Conservation (phyloP, 306 rosid genomes). For the Lathyrus sativus region DNA sequence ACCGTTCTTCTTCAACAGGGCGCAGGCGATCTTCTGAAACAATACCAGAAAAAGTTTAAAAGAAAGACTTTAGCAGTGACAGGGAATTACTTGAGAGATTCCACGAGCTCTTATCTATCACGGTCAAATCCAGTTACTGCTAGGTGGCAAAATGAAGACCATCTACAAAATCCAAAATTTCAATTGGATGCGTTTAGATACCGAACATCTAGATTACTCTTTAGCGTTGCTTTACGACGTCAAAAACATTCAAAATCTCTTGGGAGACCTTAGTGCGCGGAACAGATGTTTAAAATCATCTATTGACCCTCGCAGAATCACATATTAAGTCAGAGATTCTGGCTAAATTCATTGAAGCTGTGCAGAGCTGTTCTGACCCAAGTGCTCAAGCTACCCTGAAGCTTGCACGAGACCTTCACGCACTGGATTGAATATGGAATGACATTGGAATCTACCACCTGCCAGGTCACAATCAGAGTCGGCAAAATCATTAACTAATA, state of each 20-base stretch:
- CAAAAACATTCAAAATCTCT: conserved; percentile 84
- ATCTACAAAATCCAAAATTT: conserved; percentile 85
- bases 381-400: conserved; percentile 82
- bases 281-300: conserved; percentile 97
- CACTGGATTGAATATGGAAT: conserved; percentile 91
- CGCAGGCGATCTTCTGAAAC: conserved; percentile 84
- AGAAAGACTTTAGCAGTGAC: conserved; percentile 88
- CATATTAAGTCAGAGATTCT: conserved; percentile 91
- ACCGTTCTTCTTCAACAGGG: conserved; percentile 99
- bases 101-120: conserved; percentile 87
- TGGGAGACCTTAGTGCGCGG: conserved; percentile 92
- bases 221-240: conserved; percentile 80
- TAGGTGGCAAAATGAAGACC: conserved; percentile 90
- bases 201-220: conserved; percentile 93
- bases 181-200: conserved; percentile 96
- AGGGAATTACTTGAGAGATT: conserved; percentile 88
- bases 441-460: conserved; percentile 98
- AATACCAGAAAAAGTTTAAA: conserved; percentile 77
- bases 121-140: conserved; percentile 95
- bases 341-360: conserved; percentile 84
- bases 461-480: too few relatives aligned
- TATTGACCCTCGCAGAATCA: conserved; percentile 91
- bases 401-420: conserved; percentile 90
- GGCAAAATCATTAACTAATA: too few relatives aligned
- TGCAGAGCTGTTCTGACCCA: conserved; percentile 76